A percentile compares a stretch with the other conserved stretches of the same genome.
phyloP scores from a whole-genome alignment of 2,329 filamentous ascomycete genomes.

The Claviceps purpurea region DNA sequence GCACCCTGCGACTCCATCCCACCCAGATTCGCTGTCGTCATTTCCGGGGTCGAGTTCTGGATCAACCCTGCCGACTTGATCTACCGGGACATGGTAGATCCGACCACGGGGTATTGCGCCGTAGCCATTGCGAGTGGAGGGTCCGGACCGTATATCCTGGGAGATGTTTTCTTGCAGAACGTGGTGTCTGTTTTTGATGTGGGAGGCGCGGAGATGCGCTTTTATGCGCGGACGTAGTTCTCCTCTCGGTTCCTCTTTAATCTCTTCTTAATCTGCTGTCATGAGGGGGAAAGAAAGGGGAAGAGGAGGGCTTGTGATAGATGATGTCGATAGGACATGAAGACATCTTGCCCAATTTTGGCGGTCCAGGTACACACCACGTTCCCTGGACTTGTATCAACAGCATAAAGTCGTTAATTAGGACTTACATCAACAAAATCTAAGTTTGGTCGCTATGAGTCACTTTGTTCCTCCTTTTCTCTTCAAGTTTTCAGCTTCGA shows the following conservation, averaged over 20 bases:
- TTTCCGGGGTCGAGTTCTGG: conserved; percentile 29
- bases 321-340: background rate
- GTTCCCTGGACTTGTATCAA: background rate
- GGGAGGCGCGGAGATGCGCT: conserved; percentile 31
- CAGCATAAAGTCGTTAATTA: background rate
- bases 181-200: conserved; percentile 35
- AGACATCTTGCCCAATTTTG: background rate
- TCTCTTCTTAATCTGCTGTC: background rate
- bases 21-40: conserved; percentile 31
- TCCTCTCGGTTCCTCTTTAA: no score
- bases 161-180: conserved; percentile 37
- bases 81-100: conserved; percentile 28
- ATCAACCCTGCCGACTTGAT: conserved; percentile 36
- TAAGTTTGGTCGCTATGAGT: no score
- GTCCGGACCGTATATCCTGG: conserved; percentile 33
- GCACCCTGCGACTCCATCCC: conserved; percentile 33
- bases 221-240: conserved; percentile 19
- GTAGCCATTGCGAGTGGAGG: conserved; percentile 32
- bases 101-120: conserved; percentile 33
- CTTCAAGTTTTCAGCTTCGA: no score
- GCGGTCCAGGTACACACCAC: background rate
- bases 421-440: no score
- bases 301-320: background rate
- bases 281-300: background rate
- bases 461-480: no score